A percentile compares a stretch with the other conserved stretches of the same genome.
These are phyloP conservation scores for Athelia sp. DNA, from an alignment of 1,284 basidiomycete genomes.

Conservation along the genomic window DNA sequence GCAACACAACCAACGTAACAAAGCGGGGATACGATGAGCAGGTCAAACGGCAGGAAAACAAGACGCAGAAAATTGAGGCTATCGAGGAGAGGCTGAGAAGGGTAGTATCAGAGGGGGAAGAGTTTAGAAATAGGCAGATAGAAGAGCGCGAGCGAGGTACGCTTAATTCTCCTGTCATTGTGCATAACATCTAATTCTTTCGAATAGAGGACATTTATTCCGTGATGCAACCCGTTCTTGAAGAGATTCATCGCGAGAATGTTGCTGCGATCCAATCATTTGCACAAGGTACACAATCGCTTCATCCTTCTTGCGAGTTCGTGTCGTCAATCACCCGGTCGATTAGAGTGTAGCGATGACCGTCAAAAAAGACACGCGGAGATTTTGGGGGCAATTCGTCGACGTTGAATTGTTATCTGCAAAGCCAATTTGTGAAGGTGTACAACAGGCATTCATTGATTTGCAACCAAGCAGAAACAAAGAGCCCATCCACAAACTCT, in stretches of 20 bases:
- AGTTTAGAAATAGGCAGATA: not conserved
- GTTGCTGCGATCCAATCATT: slow-evolving; percentile 6
- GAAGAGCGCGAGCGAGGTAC: not conserved
- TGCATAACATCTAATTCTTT: not conserved
- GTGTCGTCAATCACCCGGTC: not conserved
- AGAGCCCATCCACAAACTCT: too few relatives aligned
- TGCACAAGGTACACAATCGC: slow-evolving; percentile 4
- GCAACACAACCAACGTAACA: not conserved
- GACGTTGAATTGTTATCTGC: not conserved
- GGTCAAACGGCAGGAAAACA: not conserved
- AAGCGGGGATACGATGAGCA: not conserved
- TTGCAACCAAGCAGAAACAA: too few relatives aligned
- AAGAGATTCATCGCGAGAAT: slow-evolving; percentile 4
- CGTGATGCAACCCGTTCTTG: not conserved
- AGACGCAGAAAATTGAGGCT: not conserved
- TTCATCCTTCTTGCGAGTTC: not conserved
- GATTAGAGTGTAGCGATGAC: slow-evolving; percentile 2
- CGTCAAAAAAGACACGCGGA: not conserved
- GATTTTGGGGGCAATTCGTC: not conserved
- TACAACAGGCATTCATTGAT: not conserved
- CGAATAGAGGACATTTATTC: not conserved
- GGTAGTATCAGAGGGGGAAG: not conserved
- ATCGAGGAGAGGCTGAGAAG: not conserved
- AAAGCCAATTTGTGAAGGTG: not conserved
- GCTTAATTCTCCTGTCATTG: not conserved